These are phyloP conservation scores for Botryotinia calthae DNA, from an alignment of 2,329 filamentous ascomycete genomes.

Conservation along the genomic window DNA sequence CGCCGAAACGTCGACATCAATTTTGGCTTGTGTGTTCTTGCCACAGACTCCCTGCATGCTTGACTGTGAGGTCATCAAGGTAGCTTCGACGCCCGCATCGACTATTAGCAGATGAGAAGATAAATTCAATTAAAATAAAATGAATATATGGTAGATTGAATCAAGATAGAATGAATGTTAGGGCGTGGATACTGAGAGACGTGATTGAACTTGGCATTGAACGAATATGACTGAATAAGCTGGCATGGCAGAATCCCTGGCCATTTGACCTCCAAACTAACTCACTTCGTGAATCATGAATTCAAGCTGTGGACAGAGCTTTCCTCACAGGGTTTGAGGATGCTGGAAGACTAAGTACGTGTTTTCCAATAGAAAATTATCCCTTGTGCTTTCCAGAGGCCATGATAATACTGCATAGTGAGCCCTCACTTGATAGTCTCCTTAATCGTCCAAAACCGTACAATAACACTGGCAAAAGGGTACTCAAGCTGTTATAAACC, in stretches of 20 bases:
- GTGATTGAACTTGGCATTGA: not conserved
- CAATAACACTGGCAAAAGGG: not conserved
- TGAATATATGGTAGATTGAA: not conserved
- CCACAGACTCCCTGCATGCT: slow-evolving; percentile 16
- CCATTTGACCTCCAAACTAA: not conserved
- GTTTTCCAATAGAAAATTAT: not conserved
- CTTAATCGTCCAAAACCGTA: not conserved
- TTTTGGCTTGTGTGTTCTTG: slow-evolving; percentile 6
- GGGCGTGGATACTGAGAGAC: too few species aligned
- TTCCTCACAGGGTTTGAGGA: too few species aligned
- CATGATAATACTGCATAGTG: not conserved
- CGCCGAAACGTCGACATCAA: slow-evolving; percentile 10
- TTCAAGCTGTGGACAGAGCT: not conserved
- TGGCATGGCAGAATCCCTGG: not conserved
- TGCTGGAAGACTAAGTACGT: accelerated
- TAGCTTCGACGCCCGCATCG: slow-evolving; percentile 5
- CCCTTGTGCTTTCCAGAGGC: not conserved
- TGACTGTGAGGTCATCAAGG: slow-evolving; percentile 13
- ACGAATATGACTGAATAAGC: not conserved
- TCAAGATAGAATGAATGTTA: not conserved
- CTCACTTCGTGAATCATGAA: not conserved
- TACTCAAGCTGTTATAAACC: not conserved
- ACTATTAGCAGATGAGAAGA: slow-evolving; percentile 3
- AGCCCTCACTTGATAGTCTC: too few species aligned
- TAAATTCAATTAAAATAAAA: not conserved